Evolutionary conservation across 2,329 filamentous ascomycete species (phyloP).

Genomic region (Ploettnerulaceae sp.): DNA sequence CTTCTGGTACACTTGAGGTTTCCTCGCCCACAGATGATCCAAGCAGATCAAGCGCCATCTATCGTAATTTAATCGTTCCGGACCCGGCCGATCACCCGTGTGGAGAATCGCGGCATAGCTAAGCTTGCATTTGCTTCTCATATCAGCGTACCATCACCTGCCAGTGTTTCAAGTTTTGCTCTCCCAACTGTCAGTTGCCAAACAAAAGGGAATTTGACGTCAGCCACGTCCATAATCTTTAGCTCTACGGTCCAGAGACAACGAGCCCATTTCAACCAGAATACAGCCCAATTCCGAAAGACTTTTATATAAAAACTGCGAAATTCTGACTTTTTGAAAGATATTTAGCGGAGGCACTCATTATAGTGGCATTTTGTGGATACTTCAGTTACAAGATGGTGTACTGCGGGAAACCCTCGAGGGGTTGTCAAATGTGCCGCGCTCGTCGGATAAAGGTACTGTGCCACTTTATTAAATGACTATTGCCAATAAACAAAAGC

Average conservation of each 20-base stretch:
- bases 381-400: conserved; percentile 45
- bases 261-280: conserved; percentile 1
- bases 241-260: not conserved
- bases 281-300: too few species aligned
- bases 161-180: conserved; percentile 22
- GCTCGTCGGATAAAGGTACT: conserved; percentile 70
- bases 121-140: not conserved
- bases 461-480: not conserved
- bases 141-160: conserved; percentile 10
- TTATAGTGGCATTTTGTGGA: not conserved
- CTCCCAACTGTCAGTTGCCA: conserved; percentile 11
- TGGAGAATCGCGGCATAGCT: conserved; percentile 2
- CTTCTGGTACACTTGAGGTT: conserved; percentile 9
- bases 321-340: not conserved
- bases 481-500: not conserved
- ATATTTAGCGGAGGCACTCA: conserved; percentile 1
- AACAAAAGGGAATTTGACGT: conserved; percentile 5
- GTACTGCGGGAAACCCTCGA: conserved; percentile 60
- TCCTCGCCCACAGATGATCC: conserved; percentile 4
- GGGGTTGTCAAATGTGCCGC: conserved; percentile 70
- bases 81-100: conserved; percentile 4
- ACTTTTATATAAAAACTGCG: too few species aligned
- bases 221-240: conserved; percentile 9
- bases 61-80: conserved; percentile 4
- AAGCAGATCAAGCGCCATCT: not conserved